These are phyloP conservation scores for Candida adriatica DNA, from an alignment of 805 yeast genomes.

Conservation along the genomic window DNA sequence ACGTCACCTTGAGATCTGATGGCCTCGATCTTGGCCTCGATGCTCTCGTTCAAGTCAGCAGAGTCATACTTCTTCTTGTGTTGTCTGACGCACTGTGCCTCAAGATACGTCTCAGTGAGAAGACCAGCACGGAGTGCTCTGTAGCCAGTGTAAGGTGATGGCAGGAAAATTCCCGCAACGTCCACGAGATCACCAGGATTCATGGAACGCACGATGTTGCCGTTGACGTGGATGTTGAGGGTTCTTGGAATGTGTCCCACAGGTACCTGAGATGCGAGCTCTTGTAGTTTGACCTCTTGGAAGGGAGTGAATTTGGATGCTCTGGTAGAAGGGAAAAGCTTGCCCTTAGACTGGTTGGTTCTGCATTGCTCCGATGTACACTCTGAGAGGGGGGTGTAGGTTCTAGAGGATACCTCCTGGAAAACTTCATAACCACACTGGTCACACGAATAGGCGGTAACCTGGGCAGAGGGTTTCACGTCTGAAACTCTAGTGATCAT, in stretches of 20 bases:
- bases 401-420: constrained; percentile 83
- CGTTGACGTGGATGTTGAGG: constrained; percentile 81
- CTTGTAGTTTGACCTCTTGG: constrained; percentile 95
- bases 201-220: constrained; percentile 79
- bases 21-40: constrained; percentile 46
- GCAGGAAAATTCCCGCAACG: constrained; percentile 86
- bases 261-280: constrained; percentile 92
- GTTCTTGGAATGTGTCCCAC: constrained; percentile 96
- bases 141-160: constrained; percentile 94
- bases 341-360: constrained; percentile 78
- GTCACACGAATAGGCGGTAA: constrained; percentile 95
- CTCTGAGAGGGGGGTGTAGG: constrained; percentile 81
- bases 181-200: constrained; percentile 95
- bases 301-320: constrained; percentile 94
- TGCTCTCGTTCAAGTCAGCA: constrained; percentile 49
- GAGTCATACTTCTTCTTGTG: constrained; percentile 83
- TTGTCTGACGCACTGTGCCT: constrained; percentile 78
- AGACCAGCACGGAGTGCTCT: constrained; percentile 89
- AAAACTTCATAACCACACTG: constrained; percentile 95
- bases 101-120: constrained; percentile 87
- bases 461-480: constrained; percentile 87
- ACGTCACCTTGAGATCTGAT: constrained; percentile 59
- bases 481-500: constrained; percentile 94
- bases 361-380: constrained; percentile 80
- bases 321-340: constrained; percentile 84